phyloP scores from a whole-genome alignment of 768 basidiomycete genomes.

The Gymnopilus junonius region DNA sequence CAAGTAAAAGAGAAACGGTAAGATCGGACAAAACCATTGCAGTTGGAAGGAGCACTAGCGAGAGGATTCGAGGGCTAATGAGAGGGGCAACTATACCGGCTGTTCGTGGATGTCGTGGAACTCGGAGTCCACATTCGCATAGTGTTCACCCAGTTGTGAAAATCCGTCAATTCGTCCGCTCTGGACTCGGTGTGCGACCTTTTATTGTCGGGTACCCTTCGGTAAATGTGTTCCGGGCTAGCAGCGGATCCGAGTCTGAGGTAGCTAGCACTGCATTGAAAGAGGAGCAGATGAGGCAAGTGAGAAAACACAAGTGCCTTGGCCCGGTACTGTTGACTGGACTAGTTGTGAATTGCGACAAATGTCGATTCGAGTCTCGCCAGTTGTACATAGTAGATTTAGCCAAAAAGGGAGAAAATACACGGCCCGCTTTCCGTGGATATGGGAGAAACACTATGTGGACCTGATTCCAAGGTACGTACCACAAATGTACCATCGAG shows the following conservation, averaged over 20 bases:
- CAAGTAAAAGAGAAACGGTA: conserved; percentile 17
- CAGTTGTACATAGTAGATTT: background rate
- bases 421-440: background rate
- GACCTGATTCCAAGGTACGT: too few species aligned
- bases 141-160: background rate
- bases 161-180: background rate
- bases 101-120: background rate
- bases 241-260: background rate
- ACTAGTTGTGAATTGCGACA: background rate
- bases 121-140: background rate
- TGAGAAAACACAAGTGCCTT: background rate
- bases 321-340: background rate
- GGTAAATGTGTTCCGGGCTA: background rate
- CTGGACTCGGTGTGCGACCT: conserved; percentile 2
- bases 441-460: too few species aligned
- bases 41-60: background rate
- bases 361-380: too few species aligned
- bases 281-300: background rate
- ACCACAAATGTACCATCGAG: too few species aligned
- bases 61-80: background rate
- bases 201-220: background rate
- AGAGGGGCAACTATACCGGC: background rate
- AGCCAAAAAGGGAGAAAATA: background rate
- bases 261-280: background rate
- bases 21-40: conserved; percentile 15